Evolutionary conservation across 805 yeast species (phyloP).

Genomic region (Cyberlindnera saturnus): DNA sequence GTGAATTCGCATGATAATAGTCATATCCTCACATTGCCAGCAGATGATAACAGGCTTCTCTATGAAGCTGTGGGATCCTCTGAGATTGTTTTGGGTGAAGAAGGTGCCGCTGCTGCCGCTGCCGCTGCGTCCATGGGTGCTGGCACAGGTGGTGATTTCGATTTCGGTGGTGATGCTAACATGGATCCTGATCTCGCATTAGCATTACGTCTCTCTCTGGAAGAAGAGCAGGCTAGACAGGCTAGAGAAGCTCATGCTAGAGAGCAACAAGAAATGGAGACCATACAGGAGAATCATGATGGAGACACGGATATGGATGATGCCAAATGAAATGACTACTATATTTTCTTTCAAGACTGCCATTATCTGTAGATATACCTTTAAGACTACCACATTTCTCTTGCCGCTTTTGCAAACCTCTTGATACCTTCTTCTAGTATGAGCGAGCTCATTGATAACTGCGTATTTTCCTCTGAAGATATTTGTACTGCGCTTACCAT

Average conservation of each 20-base stretch:
- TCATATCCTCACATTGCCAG: constrained; percentile 80
- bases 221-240: constrained; percentile 90
- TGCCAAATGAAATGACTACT: neutral
- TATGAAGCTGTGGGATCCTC: constrained; percentile 78
- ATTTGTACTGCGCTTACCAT: neutral
- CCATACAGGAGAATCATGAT: constrained; percentile 7
- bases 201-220: constrained; percentile 89
- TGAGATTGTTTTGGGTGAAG: constrained; percentile 61
- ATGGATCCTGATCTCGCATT: constrained; percentile 97
- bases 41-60: constrained; percentile 73
- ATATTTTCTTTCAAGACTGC: too few species aligned
- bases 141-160: constrained; percentile 47
- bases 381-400: neutral
- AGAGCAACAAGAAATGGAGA: constrained; percentile 9
- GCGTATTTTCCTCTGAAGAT: constrained; percentile 2
- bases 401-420: neutral
- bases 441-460: neutral
- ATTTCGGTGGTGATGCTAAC: constrained; percentile 74
- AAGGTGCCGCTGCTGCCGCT: constrained; percentile 35
- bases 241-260: constrained; percentile 45
- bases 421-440: neutral
- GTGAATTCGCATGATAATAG: constrained; percentile 71
- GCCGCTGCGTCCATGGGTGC: constrained; percentile 43
- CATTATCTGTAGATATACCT: too few species aligned
- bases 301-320: constrained; percentile 4